Evolutionary conservation across 306 rosid genomes (phyloP), one percentile per base, ranked within the genome.

Genomic region (Herpetospermum pedunculosum): DNA sequence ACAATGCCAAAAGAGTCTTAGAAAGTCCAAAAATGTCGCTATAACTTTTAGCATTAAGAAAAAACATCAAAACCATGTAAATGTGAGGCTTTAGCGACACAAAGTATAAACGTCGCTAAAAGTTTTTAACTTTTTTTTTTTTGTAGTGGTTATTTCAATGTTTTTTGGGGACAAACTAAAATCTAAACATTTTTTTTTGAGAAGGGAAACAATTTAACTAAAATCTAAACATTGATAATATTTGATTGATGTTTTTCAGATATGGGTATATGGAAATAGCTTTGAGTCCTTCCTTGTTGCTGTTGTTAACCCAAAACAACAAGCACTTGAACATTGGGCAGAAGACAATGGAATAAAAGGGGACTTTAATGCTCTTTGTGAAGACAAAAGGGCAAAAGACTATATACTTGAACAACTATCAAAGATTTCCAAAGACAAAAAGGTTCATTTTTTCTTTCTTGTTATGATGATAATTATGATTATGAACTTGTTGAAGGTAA

Each of bases 181-280:
- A 21, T 50, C 10, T 50, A 50, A 6, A 19, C 10, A 2, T 8
- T 18, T n/a, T n/a, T n/a, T n/a, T n/a, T n/a, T n/a, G n/a, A n/a
- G n/a, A n/a, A n/a, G n/a, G n/a, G n/a, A n/a, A n/a, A n/a, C n/a
- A n/a, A n/a, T n/a, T n/a, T n/a, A n/a, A n/a, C n/a, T n/a, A n/a
- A n/a, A n/a, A n/a, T n/a, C n/a, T n/a, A 2, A 13, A 50, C 3
- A 8, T 13, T 25, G 12, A 30, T 14, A 32, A 38, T 40, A 19
- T 67, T 67, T 53, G 18, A 28, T 75, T 80, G 68, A 5, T 41
- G 14, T 50, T 67, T 80, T 73, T 75, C 82, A 94, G 99, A 91
- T 91, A 84, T 94, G 99, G 99, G 60, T 91, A 79, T 94, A 89
- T 29, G 99, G 99, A 54, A 94, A 83, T 88, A 94, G 99, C 83